phyloP scores from a whole-genome alignment of 805 yeast species.

The Teunomyces gatunensis region DNA sequence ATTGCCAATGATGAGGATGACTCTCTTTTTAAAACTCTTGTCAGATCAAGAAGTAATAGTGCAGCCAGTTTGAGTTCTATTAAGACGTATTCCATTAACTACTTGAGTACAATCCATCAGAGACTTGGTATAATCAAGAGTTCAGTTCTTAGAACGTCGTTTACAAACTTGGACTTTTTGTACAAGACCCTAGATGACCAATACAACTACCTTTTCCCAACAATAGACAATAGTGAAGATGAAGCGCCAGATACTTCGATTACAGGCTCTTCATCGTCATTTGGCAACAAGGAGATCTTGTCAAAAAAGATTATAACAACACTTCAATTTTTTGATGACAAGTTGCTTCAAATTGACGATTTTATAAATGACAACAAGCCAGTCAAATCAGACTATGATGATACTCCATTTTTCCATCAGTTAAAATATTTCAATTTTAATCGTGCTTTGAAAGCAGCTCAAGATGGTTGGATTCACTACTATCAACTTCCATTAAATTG shows the following conservation, averaged over 20 bases:
- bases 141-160: conserved; percentile 35
- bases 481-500: conserved; percentile 89
- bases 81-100: conserved; percentile 29
- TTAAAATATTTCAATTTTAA: conserved; percentile 40
- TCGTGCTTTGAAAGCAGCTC: conserved; percentile 53
- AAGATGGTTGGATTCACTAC: conserved; percentile 64
- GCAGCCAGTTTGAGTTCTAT: conserved; percentile 28
- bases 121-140: conserved; percentile 34
- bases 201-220: conserved; percentile 34
- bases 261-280: conserved; percentile 7
- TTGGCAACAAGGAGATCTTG: conserved; percentile 25
- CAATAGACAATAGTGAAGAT: conserved; percentile 10
- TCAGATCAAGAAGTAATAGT: conserved; percentile 24
- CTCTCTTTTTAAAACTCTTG: neutral
- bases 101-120: conserved; percentile 34
- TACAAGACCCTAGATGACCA: conserved; percentile 41
- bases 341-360: conserved; percentile 36
- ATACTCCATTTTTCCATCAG: conserved; percentile 30
- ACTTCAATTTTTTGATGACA: conserved; percentile 42
- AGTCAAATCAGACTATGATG: conserved; percentile 20
- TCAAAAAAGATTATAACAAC: conserved; percentile 39
- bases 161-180: conserved; percentile 37
- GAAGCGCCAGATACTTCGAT: conserved; percentile 6
- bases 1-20: neutral
- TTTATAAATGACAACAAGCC: conserved; percentile 34